Percentiles rank a stretch among this genome's conserved stretches.
phyloP scores from a whole-genome alignment of 1,284 basidiomycete genomes.

The Cutaneotrichosporon cutaneum region DNA sequence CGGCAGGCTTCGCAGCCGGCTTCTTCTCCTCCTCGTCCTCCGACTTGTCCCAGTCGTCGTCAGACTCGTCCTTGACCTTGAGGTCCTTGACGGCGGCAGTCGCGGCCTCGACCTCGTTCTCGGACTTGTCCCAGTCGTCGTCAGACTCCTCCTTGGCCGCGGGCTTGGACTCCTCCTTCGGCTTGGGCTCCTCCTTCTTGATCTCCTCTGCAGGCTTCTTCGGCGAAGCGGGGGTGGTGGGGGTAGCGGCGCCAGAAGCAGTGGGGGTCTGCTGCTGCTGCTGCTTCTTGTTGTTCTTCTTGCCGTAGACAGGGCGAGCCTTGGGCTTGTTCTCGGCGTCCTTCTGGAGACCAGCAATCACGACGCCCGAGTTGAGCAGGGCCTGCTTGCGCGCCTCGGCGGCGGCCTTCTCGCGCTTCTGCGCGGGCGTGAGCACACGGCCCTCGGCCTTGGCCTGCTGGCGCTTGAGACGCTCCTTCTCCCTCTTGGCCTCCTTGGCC shows the following conservation, averaged over 20 bases:
- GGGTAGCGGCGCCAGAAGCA: constrained; percentile 49
- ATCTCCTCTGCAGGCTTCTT: constrained; percentile 27
- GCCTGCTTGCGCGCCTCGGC: constrained; percentile 91
- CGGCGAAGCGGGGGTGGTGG: constrained; percentile 34
- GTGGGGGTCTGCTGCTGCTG: constrained; percentile 37
- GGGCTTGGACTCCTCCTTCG: constrained; percentile 23
- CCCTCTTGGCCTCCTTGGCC: constrained; percentile 78
- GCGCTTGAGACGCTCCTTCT: constrained; percentile 77
- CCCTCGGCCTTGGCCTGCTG: constrained; percentile 86
- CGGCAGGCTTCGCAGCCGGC: constrained; percentile 18
- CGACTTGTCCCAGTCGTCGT: constrained; percentile 80
- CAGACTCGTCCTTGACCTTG: constrained; percentile 44
- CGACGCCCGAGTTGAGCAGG: constrained; percentile 76
- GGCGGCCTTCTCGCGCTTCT: constrained; percentile 88
- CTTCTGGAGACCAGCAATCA: constrained; percentile 76
- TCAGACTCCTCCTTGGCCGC: constrained; percentile 34
- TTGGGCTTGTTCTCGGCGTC: constrained; percentile 53
- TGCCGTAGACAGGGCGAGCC: constrained; percentile 65
- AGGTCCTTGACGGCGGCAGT: constrained; percentile 40
- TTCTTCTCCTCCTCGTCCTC: constrained; percentile 49
- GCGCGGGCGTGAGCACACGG: constrained; percentile 85
- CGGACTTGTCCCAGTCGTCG: constrained; percentile 77
- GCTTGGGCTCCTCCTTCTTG: constrained; percentile 23
- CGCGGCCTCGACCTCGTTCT: constrained; percentile 35
- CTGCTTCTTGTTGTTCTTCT: constrained; percentile 63